Evolutionary conservation across 2,329 filamentous ascomycete genomes (phyloP).

Genomic region (Phyllosticta capitalensis): DNA sequence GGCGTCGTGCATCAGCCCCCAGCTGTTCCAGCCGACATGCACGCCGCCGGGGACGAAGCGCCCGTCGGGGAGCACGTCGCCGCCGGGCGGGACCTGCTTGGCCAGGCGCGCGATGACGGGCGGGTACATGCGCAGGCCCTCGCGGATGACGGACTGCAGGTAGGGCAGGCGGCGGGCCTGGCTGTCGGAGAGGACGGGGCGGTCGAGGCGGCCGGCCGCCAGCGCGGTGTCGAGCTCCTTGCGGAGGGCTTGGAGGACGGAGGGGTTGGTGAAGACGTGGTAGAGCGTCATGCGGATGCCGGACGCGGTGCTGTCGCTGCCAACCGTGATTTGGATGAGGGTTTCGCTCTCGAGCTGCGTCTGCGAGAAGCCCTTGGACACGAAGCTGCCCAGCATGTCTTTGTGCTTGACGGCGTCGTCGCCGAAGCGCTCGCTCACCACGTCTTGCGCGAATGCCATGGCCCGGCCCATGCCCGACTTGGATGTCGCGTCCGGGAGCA

Average conservation of each 20-base stretch:
- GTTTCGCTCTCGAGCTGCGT: conserved; percentile 36
- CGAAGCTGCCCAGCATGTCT: conserved; percentile 48
- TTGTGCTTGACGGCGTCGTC: conserved; percentile 31
- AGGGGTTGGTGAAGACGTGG: conserved; percentile 42
- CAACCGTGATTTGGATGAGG: conserved; percentile 42
- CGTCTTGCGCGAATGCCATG: conserved; percentile 32
- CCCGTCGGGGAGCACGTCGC: conserved; percentile 22
- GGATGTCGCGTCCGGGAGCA: conserved; percentile 12
- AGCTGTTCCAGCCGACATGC: conserved; percentile 30
- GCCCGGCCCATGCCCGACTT: conserved; percentile 12
- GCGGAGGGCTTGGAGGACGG: conserved; percentile 37
- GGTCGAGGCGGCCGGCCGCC: conserved; percentile 27
- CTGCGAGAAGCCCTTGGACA: conserved; percentile 32
- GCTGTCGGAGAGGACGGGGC: conserved; percentile 38
- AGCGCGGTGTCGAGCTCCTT: conserved; percentile 37
- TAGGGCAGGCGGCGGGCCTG: conserved; percentile 34
- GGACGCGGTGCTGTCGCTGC: conserved; percentile 50
- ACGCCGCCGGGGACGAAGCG: conserved; percentile 28
- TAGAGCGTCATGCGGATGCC: conserved; percentile 45
- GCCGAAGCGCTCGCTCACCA: conserved; percentile 39
- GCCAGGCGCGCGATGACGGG: conserved; percentile 25
- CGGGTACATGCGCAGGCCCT: conserved; percentile 38
- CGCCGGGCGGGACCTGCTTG: conserved; percentile 21
- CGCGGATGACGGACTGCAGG: conserved; percentile 38
- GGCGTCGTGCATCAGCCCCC: conserved; percentile 28